These are phyloP conservation scores for Ophiostoma ulmi DNA, from an alignment of 2,329 filamentous ascomycete genomes.

Conservation along the genomic window DNA sequence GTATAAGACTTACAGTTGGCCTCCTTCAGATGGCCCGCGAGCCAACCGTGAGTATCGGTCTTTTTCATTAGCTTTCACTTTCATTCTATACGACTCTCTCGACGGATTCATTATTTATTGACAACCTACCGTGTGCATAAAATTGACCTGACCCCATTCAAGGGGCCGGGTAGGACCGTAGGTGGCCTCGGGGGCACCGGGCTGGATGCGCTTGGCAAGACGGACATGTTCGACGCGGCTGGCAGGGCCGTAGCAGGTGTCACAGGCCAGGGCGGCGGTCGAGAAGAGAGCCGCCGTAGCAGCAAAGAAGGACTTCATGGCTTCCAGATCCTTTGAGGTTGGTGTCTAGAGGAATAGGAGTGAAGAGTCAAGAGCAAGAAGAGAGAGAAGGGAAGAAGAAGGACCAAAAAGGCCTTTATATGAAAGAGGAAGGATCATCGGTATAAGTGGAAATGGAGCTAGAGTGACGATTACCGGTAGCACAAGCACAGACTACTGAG, in stretches of 20 bases:
- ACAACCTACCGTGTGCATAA: conserved; percentile 48
- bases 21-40: conserved; percentile 58
- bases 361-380: background rate
- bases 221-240: conserved; percentile 39
- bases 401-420: conserved; percentile 12
- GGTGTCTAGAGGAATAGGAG: background rate
- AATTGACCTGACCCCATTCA: conserved; percentile 61
- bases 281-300: conserved; percentile 22
- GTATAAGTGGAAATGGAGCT: conserved; percentile 7
- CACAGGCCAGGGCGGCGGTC: conserved; percentile 36
- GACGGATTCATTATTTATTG: background rate
- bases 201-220: conserved; percentile 47
- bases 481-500: background rate
- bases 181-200: conserved; percentile 40
- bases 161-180: conserved; percentile 41
- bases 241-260: conserved; percentile 41
- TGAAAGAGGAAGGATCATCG: conserved; percentile 10
- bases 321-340: background rate
- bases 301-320: conserved; percentile 16
- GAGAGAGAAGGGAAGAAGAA: background rate
- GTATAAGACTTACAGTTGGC: conserved; percentile 41
- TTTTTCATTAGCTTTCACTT: conserved; percentile 22
- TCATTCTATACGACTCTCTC: background rate
- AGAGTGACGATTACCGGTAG: conserved; percentile 1
- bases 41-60: conserved; percentile 59